Evolutionary conservation across 179 eudicot genomes (phyloP), one percentile per base, ranked within the genome.

Genomic region (Patellifolia procumbens): DNA sequence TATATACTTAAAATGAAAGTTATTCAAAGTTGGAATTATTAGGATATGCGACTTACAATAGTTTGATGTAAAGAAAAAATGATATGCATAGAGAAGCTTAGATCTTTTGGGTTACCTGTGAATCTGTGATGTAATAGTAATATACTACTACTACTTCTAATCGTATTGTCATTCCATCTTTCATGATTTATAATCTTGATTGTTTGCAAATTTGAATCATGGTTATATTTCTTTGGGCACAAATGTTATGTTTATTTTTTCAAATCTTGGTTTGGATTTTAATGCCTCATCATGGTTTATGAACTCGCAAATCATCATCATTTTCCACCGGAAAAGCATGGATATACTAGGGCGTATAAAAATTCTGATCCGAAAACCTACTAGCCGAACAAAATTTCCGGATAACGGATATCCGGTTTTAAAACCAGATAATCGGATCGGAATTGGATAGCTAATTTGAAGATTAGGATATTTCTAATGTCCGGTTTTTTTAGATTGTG

Each of bases 61-160:
- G 68, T 58, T 58, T 79, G 77, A 31, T 79, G 78, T 79, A 79
- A 79, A 79, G 68, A 22, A 67, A 43, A 43, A 37, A 31, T 65
- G 71, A 17, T 42, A 79, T 72, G 52, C 59, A 52, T 79, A 78
- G 39, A 22, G 26, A 37, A 45, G 49, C 20, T 51, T 73, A 64
- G 68, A 52, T 53, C 73, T 51, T 70, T 78, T 78, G 76, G 66
- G 37, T 70, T 62, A 12, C 29, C n/a, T 42, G 16, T 19, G 22
- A 56, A n/a, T n/a, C n/a, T n/a, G n/a, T n/a, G n/a, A n/a, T n/a
- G n/a, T n/a, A n/a, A n/a, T n/a, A 56, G 49, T 56, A 46, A 7
- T 49, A 72, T 59, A 60, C 78, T 49, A 13, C 32, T 37, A 34
- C 20, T 29, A 22, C 61, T 31, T 60, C 61, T 20, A 42, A 49